These are phyloP conservation scores for Onygenales sp. DNA, from an alignment of 2,329 filamentous ascomycete genomes.

Conservation along the genomic window DNA sequence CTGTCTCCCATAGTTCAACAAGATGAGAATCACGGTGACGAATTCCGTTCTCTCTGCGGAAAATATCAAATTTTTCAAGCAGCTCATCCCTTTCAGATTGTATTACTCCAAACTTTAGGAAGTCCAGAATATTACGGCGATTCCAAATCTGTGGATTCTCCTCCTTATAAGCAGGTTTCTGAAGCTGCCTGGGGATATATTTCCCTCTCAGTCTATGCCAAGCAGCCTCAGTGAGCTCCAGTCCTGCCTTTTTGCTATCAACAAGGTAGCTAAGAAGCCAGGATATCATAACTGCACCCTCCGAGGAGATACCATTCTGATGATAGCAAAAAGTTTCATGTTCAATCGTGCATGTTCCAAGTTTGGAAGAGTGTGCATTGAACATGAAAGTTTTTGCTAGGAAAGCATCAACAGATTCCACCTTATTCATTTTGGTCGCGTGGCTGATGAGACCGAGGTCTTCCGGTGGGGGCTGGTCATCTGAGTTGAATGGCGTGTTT, in stretches of 20 bases:
- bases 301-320: slow-evolving; percentile 32
- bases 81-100: slow-evolving; percentile 19
- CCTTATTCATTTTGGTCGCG: slow-evolving; percentile 29
- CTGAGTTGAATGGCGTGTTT: slow-evolving; percentile 40
- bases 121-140: slow-evolving; percentile 33
- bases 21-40: slow-evolving; percentile 26
- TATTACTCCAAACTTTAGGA: slow-evolving; percentile 34
- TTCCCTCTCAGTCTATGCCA: slow-evolving; percentile 29
- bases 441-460: slow-evolving; percentile 41
- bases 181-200: slow-evolving; percentile 13
- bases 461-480: slow-evolving; percentile 23
- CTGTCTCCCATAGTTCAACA: slow-evolving; percentile 21
- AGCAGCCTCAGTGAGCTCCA: slow-evolving; percentile 29
- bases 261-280: slow-evolving; percentile 37
- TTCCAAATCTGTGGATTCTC: slow-evolving; percentile 13
- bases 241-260: slow-evolving; percentile 36
- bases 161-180: slow-evolving; percentile 31
- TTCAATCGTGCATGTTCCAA: slow-evolving; percentile 44
- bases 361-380: slow-evolving; percentile 34
- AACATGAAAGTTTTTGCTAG: slow-evolving; percentile 39
- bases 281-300: slow-evolving; percentile 28
- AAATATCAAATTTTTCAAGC: slow-evolving; percentile 21
- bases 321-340: slow-evolving; percentile 48
- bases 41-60: slow-evolving; percentile 16
- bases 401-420: slow-evolving; percentile 30